phyloP scores from a whole-genome alignment of 495 filamentous ascomycete species.

The Glarea lozoyensis region DNA sequence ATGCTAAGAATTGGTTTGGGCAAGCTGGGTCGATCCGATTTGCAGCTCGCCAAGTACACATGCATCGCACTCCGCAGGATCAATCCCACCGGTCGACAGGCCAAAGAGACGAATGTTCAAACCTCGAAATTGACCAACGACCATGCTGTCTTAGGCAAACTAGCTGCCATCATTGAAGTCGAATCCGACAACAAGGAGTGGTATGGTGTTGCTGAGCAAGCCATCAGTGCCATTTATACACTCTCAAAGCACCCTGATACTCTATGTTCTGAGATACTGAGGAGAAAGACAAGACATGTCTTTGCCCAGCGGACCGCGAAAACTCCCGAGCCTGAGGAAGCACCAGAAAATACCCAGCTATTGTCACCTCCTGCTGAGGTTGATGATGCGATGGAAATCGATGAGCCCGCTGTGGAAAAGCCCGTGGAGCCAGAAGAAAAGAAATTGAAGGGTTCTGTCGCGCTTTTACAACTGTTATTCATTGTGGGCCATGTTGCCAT shows the following conservation, averaged over 20 bases:
- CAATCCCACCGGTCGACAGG: constrained; percentile 69
- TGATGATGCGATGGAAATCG: too few relatives aligned
- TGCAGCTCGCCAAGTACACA: constrained; percentile 87
- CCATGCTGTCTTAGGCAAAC: constrained; percentile 70
- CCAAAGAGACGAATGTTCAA: constrained; percentile 56
- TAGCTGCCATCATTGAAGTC: constrained; percentile 78
- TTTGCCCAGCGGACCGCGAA: constrained; percentile 38
- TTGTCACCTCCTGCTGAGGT: constrained; percentile 22
- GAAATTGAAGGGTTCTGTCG: constrained; percentile 56
- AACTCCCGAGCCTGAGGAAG: constrained; percentile 22
- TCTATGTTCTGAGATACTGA: constrained; percentile 84
- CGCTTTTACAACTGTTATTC: constrained; percentile 85
- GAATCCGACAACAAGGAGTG: constrained; percentile 87
- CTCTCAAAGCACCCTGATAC: constrained; percentile 90
- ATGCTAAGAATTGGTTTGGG: constrained; percentile 90
- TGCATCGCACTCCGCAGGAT: constrained; percentile 88
- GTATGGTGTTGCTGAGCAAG: constrained; percentile 96
- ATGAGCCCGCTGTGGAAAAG: constrained; percentile 20
- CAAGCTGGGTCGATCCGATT: constrained; percentile 64
- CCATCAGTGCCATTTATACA: constrained; percentile 91
- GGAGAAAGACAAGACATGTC: constrained; percentile 75
- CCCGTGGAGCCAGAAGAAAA: constrained; percentile 17
- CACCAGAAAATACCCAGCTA: constrained; percentile 15
- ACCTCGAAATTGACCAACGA: constrained; percentile 82
- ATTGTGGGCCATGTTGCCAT: constrained; percentile 94